phyloP scores from a whole-genome alignment of 306 rosid species.

The Rosa lucieae region DNA sequence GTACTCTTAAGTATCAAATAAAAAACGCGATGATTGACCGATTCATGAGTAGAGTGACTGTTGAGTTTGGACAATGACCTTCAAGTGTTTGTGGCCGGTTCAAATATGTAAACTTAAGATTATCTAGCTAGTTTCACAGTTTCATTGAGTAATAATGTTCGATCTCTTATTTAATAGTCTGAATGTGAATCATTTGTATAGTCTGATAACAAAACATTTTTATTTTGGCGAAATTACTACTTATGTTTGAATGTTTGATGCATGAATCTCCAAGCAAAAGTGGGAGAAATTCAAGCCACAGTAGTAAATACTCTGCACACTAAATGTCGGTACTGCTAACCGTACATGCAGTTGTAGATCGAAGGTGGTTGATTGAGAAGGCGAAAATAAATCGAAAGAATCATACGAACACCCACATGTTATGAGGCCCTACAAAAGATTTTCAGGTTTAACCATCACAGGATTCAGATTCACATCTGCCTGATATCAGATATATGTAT shows the following conservation, averaged over 20 bases:
- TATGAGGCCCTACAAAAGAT: constrained; percentile 26
- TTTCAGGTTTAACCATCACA: constrained; percentile 14
- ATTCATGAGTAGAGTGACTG: background rate
- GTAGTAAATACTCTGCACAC: background rate
- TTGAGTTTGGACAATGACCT: background rate
- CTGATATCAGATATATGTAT: background rate
- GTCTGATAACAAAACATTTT: background rate
- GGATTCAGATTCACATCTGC: constrained; percentile 1
- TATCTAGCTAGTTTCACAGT: background rate
- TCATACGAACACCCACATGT: constrained; percentile 21
- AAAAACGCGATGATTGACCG: background rate
- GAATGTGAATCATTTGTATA: background rate
- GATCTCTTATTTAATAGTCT: background rate
- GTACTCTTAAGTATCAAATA: too few species aligned
- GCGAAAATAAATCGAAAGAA: background rate
- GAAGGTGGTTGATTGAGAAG: constrained; percentile 4
- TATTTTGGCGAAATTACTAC: background rate
- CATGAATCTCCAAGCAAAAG: background rate
- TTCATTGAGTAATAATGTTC: background rate
- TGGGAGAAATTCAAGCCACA: background rate
- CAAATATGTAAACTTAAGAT: too few species aligned
- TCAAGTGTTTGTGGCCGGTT: background rate
- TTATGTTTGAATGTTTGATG: background rate
- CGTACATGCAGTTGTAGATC: constrained; percentile 8
- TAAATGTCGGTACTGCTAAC: constrained; percentile 1